phyloP scores from a whole-genome alignment of 371 early-diverging fungal species.

The Apophysomyces trapeziformis region DNA sequence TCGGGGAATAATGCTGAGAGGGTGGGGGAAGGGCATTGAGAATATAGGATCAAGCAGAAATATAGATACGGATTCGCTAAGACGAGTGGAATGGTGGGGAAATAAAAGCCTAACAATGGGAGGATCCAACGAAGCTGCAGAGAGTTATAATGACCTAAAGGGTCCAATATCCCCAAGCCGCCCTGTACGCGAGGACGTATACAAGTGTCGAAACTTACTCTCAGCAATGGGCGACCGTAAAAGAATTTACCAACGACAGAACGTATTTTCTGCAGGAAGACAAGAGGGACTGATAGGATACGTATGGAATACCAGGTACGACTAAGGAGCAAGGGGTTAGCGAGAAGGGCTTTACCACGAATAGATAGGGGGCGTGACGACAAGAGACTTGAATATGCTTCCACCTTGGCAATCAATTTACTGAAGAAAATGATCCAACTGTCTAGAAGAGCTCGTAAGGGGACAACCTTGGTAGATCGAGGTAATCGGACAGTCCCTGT shows the following conservation, averaged over 20 bases:
- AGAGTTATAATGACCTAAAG: background rate
- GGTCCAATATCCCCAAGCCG: slow-evolving; percentile 9
- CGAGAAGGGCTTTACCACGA: slow-evolving; percentile 16
- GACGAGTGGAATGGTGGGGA: too few species aligned
- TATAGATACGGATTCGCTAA: too few species aligned
- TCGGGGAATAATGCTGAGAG: slow-evolving; percentile 1
- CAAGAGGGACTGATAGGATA: background rate
- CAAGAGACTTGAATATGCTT: background rate
- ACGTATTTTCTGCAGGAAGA: background rate
- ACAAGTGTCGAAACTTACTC: background rate
- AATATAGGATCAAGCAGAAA: background rate
- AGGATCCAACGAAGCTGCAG: slow-evolving; percentile 12
- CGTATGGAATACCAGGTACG: slow-evolving; percentile 7
- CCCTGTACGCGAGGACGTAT: slow-evolving; percentile 6
- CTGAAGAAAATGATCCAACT: too few species aligned
- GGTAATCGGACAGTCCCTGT: background rate
- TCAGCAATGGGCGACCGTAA: background rate
- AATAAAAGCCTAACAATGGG: background rate
- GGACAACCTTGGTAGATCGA: slow-evolving; percentile 28
- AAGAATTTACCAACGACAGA: background rate
- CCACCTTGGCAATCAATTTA: too few species aligned
- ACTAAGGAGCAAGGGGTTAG: slow-evolving; percentile 23
- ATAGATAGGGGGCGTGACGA: slow-evolving; percentile 16
- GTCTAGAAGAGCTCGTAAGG: background rate
- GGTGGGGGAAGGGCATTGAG: slow-evolving; percentile 1